Conservation (phyloP, 2,329 filamentous ascomycete genomes). For the Pleomassaria siparia region DNA sequence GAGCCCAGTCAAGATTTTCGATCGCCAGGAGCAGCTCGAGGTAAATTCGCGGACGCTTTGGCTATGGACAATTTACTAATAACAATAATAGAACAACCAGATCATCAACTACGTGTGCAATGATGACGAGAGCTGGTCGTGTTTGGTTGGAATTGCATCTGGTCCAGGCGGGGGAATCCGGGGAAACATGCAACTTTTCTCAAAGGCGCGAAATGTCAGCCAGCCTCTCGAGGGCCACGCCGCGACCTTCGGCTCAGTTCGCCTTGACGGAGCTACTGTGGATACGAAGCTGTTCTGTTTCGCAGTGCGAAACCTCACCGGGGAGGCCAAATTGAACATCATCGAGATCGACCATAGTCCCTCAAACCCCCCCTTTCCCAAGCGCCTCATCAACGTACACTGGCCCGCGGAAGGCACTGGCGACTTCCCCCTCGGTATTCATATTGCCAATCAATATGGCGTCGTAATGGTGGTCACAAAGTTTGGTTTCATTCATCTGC, state of each 20-base stretch:
- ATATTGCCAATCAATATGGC: constrained; percentile 94
- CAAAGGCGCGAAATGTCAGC: constrained; percentile 92
- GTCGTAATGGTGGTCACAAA: constrained; percentile 98
- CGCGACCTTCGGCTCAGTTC: constrained; percentile 86
- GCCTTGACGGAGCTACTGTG: constrained; percentile 82
- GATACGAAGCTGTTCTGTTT: constrained; percentile 98
- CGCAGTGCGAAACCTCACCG: constrained; percentile 83
- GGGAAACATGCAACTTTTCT: constrained; percentile 96
- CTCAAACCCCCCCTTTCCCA: constrained; percentile 84
- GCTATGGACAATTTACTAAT: constrained; percentile 9
- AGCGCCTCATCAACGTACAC: constrained; percentile 97
- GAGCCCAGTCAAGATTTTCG: constrained; percentile 83
- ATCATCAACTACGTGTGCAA: constrained; percentile 99
- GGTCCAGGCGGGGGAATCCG: constrained; percentile 91
- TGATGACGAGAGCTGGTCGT: constrained; percentile 96
- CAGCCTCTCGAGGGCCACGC: constrained; percentile 98
- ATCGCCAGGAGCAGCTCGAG: constrained; percentile 85
- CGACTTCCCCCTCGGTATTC: constrained; percentile 97
- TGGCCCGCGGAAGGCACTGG: constrained; percentile 94
- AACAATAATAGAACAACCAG: constrained; percentile 72
- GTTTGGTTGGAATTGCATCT: constrained; percentile 92
- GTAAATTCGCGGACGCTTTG: constrained; percentile 53
- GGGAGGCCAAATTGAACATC: constrained; percentile 87
- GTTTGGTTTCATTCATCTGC: constrained; percentile 98
- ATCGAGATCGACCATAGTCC: constrained; percentile 95